Evolutionary conservation across 73 alveolate genomes (phyloP).

Genomic region (Paramecium octaurelia): DNA sequence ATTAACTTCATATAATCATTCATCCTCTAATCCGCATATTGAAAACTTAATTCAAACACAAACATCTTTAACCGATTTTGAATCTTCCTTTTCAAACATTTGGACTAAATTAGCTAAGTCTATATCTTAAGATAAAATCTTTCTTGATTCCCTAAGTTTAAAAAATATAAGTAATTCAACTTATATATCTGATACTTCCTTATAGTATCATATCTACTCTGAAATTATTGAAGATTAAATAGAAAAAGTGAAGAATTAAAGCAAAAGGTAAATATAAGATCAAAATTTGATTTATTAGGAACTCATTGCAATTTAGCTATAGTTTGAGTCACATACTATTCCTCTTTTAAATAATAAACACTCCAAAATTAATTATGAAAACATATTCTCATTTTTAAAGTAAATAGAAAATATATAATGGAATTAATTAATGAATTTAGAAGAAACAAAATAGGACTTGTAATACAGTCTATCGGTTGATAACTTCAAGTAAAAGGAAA

Average conservation of each 20-base stretch:
- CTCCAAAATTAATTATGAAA: neutral
- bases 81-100: neutral
- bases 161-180: neutral
- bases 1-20: neutral
- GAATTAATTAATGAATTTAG: neutral
- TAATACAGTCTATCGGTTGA: neutral
- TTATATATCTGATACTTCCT: neutral
- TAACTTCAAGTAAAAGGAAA: neutral
- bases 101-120: neutral
- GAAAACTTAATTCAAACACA: neutral
- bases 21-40: neutral
- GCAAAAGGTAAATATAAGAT: neutral
- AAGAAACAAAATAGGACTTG: neutral
- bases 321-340: neutral
- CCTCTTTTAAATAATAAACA: neutral
- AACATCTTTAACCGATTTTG: neutral
- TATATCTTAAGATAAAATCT: neutral
- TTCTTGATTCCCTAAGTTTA: neutral
- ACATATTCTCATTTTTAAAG: neutral
- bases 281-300: neutral
- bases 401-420: neutral
- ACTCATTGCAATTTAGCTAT: neutral
- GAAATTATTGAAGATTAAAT: neutral
- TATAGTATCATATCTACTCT: neutral
- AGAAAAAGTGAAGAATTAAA: neutral